These are phyloP conservation scores for Colletotrichum sp. DNA, from an alignment of 2,329 filamentous ascomycete species.

Conservation along the genomic window DNA sequence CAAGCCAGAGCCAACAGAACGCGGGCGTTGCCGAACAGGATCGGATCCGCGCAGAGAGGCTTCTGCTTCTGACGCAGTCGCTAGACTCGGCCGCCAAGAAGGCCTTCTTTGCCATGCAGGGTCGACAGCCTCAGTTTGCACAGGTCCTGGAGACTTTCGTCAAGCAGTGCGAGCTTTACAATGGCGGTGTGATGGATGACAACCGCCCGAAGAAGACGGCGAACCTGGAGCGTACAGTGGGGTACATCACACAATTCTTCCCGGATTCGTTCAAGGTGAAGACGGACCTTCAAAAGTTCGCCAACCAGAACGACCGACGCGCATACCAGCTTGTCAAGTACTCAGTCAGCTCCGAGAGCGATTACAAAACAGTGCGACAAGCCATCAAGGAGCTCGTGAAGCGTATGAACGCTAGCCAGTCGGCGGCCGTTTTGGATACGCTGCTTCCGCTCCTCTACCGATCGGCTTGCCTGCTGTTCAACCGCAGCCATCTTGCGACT, in stretches of 20 bases:
- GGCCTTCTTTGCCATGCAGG: slow-evolving; percentile 87
- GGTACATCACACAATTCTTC: slow-evolving; percentile 75
- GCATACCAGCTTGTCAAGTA: slow-evolving; percentile 90
- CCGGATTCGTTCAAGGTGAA: slow-evolving; percentile 76
- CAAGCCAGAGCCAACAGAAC: slow-evolving; percentile 44
- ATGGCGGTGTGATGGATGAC: slow-evolving; percentile 82
- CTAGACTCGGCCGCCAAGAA: slow-evolving; percentile 80
- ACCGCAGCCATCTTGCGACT: slow-evolving; percentile 88
- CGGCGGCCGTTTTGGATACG: slow-evolving; percentile 75
- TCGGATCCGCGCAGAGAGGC: slow-evolving; percentile 81
- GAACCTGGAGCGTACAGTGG: slow-evolving; percentile 74
- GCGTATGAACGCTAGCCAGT: slow-evolving; percentile 73
- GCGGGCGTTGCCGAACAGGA: slow-evolving; percentile 66
- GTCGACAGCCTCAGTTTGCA: slow-evolving; percentile 76
- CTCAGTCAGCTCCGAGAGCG: slow-evolving; percentile 81
- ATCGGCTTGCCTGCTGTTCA: slow-evolving; percentile 85
- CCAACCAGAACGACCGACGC: slow-evolving; percentile 87
- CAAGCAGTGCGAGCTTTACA: slow-evolving; percentile 85
- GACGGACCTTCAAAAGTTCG: slow-evolving; percentile 86
- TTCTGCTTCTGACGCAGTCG: slow-evolving; percentile 80
- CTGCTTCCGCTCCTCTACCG: slow-evolving; percentile 84
- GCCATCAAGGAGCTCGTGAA: slow-evolving; percentile 90
- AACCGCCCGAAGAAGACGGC: slow-evolving; percentile 72
- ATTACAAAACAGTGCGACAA: slow-evolving; percentile 89
- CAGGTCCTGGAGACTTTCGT: slow-evolving; percentile 79